phyloP scores from a whole-genome alignment of 148 eudicot genomes.

The Heliamphora exappendiculata region DNA sequence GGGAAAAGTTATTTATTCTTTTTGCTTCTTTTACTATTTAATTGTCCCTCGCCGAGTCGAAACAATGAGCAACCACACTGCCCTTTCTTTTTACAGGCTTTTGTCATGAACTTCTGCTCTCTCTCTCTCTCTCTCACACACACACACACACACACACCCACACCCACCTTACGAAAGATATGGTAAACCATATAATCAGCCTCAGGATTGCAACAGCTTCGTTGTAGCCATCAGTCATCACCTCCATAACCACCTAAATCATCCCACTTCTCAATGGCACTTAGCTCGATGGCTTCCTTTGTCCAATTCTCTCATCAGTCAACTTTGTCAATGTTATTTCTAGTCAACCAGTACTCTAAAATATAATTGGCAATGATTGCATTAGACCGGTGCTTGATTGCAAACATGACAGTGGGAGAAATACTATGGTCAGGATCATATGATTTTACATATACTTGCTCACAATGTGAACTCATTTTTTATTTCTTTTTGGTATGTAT shows the following conservation, averaged over 20 bases:
- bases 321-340: background rate
- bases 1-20: no score
- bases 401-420: background rate
- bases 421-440: background rate
- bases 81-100: no score
- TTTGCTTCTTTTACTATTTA: no score
- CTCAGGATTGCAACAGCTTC: background rate
- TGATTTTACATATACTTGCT: background rate
- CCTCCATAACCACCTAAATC: background rate
- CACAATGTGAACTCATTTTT: background rate
- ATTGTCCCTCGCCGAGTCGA: no score
- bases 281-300: background rate
- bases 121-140: background rate
- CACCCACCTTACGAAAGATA: no score
- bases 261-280: background rate
- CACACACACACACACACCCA: no score
- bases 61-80: no score
- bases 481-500: background rate
- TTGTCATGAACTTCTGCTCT: no score
- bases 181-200: background rate
- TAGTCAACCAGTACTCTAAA: background rate
- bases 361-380: background rate
- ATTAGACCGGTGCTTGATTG: background rate
- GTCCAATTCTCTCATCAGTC: background rate
- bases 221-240: background rate